Percentiles rank a stretch among this genome's conserved stretches.
Conservation (phyloP, 2,329 filamentous ascomycete species). For the Alternaria gansuensis region DNA sequence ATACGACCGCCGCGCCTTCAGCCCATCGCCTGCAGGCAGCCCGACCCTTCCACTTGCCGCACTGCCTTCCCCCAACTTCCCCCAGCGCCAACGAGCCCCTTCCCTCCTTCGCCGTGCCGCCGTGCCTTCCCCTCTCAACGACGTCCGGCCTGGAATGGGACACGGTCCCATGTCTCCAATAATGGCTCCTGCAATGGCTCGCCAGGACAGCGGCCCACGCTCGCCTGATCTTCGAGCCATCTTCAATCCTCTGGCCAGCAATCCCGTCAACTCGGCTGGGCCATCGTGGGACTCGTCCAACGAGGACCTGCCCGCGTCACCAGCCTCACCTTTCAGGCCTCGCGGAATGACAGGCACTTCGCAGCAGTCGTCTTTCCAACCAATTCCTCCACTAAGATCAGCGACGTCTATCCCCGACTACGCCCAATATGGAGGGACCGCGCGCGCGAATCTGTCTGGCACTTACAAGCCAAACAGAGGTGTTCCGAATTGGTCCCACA, state of each 20-base stretch:
- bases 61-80: slow-evolving; percentile 54
- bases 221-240: slow-evolving; percentile 46
- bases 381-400: slow-evolving; percentile 42
- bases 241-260: slow-evolving; percentile 50
- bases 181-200: slow-evolving; percentile 35
- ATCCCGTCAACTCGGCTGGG: slow-evolving; percentile 41
- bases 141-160: slow-evolving; percentile 31
- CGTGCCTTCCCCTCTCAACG: slow-evolving; percentile 41
- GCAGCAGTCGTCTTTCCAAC: slow-evolving; percentile 36
- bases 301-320: slow-evolving; percentile 34
- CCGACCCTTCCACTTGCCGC: slow-evolving; percentile 27
- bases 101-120: slow-evolving; percentile 52
- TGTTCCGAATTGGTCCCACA: slow-evolving; percentile 50
- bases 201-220: slow-evolving; percentile 37
- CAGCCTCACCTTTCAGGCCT: slow-evolving; percentile 29
- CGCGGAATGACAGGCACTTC: slow-evolving; percentile 50
- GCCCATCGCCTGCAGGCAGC: slow-evolving; percentile 43
- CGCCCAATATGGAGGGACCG: slow-evolving; percentile 39
- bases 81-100: slow-evolving; percentile 54
- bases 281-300: slow-evolving; percentile 37
- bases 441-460: slow-evolving; percentile 45
- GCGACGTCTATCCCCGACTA: slow-evolving; percentile 53
- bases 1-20: slow-evolving; percentile 43
- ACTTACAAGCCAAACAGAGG: slow-evolving; percentile 51
- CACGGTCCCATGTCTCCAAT: slow-evolving; percentile 40